phyloP scores from a whole-genome alignment of 2,329 filamentous ascomycete genomes.

The Calycina marina region DNA sequence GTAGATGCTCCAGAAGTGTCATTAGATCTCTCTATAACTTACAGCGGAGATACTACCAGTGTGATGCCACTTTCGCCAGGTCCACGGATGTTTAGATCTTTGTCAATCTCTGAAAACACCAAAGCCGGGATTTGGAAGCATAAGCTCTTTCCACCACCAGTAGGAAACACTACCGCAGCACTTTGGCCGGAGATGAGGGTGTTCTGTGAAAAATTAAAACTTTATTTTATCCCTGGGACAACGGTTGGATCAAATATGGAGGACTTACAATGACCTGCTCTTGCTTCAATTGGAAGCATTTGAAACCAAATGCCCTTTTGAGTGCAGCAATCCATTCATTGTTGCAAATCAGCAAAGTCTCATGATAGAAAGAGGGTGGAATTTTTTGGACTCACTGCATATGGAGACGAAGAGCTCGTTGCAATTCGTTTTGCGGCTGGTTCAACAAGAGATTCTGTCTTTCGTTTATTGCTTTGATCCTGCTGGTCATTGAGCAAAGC shows the following conservation, averaged over 20 bases:
- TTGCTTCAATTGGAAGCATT: constrained; percentile 30
- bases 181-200: constrained; percentile 28
- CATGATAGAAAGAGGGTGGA: no score
- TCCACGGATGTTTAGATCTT: constrained; percentile 13
- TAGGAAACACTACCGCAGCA: constrained; percentile 29
- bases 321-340: no score
- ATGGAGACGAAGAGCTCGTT: no score
- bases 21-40: no score
- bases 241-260: not conserved
- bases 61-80: constrained; percentile 29
- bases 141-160: constrained; percentile 28
- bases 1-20: no score
- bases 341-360: no score
- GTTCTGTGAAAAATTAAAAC: constrained; percentile 6
- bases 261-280: constrained; percentile 26
- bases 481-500: no score
- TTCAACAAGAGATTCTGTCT: no score
- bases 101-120: constrained; percentile 27
- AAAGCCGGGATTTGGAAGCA: constrained; percentile 30
- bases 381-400: no score
- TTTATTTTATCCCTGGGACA: not conserved
- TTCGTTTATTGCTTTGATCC: no score
- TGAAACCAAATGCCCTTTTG: constrained; percentile 30
- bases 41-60: constrained; percentile 39
- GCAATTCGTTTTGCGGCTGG: no score